These are phyloP conservation scores for Verticillium alfalfae DNA, from an alignment of 2,329 filamentous ascomycete genomes.

Conservation along the genomic window DNA sequence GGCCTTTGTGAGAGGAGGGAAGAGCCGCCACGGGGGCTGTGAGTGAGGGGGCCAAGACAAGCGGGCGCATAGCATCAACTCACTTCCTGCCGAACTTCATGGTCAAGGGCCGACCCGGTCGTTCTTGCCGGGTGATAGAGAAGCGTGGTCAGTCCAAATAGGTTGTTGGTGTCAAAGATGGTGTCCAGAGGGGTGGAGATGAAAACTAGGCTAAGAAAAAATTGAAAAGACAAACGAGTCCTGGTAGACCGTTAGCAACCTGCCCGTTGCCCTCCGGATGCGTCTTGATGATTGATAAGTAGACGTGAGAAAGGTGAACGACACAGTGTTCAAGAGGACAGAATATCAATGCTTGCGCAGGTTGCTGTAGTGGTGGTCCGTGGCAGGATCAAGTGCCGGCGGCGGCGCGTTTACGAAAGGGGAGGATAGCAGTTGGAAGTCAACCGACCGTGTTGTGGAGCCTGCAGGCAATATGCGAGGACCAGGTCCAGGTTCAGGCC, in stretches of 20 bases:
- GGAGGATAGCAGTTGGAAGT: background rate
- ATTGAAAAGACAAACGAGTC: no score
- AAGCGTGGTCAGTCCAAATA: background rate
- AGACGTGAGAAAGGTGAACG: no score
- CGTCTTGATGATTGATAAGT: no score
- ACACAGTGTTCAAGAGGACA: background rate
- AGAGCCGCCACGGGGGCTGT: background rate
- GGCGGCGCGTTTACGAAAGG: slow-evolving; percentile 1
- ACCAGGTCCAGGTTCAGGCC: background rate
- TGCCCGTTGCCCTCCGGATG: no score
- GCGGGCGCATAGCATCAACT: slow-evolving; percentile 16
- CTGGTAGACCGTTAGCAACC: no score
- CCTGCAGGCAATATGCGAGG: background rate
- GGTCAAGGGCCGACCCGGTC: slow-evolving; percentile 10
- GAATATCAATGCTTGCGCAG: background rate
- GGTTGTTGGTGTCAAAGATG: background rate
- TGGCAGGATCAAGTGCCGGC: background rate
- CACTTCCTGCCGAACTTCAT: slow-evolving; percentile 64
- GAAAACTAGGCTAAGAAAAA: no score
- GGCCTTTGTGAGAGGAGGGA: background rate
- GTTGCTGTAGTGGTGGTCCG: background rate
- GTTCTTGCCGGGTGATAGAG: background rate
- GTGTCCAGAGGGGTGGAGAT: no score
- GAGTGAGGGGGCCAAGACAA: background rate
- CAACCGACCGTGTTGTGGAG: background rate